These are phyloP conservation scores for Pseudopithomyces chartarum DNA, from an alignment of 2,329 filamentous ascomycete genomes.

Conservation along the genomic window DNA sequence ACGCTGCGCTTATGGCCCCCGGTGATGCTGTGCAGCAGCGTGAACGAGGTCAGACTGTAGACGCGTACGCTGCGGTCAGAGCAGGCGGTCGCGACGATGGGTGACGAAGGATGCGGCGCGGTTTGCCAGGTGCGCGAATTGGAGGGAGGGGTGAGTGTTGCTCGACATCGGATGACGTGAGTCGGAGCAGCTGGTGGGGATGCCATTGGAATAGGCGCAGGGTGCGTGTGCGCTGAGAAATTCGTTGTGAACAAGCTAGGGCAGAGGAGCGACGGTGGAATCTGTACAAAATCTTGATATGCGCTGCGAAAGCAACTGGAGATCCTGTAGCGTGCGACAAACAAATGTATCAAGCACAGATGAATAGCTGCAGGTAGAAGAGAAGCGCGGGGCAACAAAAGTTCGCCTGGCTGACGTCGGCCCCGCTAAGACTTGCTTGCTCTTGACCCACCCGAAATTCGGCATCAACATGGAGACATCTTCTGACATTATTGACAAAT, in stretches of 20 bases:
- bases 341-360: neutral
- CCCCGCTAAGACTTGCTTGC: neutral
- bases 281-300: neutral
- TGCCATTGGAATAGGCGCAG: constrained; percentile 1
- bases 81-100: constrained; percentile 86
- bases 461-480: too few species aligned
- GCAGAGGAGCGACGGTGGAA: neutral
- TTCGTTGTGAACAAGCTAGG: neutral
- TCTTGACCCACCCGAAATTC: neutral
- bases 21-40: constrained; percentile 76
- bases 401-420: constrained; percentile 1
- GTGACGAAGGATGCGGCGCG: constrained; percentile 81
- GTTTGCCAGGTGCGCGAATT: constrained; percentile 80
- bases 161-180: constrained; percentile 48
- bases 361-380: neutral
- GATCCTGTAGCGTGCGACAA: neutral
- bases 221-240: neutral
- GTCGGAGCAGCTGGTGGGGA: constrained; percentile 8
- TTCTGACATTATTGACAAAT: too few species aligned
- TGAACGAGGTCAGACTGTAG: constrained; percentile 83
- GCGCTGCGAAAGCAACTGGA: neutral
- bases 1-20: constrained; percentile 92
- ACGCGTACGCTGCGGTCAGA: constrained; percentile 85
- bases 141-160: constrained; percentile 59
- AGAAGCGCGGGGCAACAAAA: constrained; percentile 5